Percentiles rank a stretch among this genome's conserved stretches.
Conservation (phyloP, 441 rosid species). For the Pelargonium myrrhifolium region DNA sequence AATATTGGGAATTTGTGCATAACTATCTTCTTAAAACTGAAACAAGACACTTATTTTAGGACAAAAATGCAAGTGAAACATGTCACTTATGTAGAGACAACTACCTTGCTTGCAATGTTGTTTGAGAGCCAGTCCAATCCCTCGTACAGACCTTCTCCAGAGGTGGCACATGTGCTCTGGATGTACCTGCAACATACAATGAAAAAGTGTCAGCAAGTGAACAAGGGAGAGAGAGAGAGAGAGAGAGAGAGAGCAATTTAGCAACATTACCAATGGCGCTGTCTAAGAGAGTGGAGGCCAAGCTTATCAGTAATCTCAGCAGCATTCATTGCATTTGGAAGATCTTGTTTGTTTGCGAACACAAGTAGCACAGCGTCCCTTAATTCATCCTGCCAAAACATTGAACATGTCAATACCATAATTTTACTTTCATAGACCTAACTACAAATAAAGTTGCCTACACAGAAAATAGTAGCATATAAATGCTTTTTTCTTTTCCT, state of each 20-base stretch:
- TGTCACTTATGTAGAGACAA: too few relatives aligned
- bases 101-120: slow-evolving; percentile 22
- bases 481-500: not conserved
- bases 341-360: slow-evolving; percentile 30
- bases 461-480: not conserved
- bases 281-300: slow-evolving; percentile 24
- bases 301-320: slow-evolving; percentile 25
- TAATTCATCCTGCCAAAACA: slow-evolving; percentile 19
- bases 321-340: slow-evolving; percentile 23
- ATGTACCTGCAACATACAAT: slow-evolving; percentile 19
- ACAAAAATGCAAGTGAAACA: too few relatives aligned
- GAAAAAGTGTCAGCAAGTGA: not conserved
- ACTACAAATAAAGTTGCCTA: not conserved
- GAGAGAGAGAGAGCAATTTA: not conserved
- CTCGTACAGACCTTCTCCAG: slow-evolving; percentile 28
- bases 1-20: too few relatives aligned
- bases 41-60: not conserved
- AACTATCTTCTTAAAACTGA: too few relatives aligned
- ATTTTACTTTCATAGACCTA: not conserved
- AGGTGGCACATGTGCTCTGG: too few relatives aligned
- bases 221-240: not conserved
- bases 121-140: slow-evolving; percentile 28
- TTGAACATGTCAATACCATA: not conserved
- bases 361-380: slow-evolving; percentile 26
- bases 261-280: slow-evolving; percentile 23